Percentiles rank a stretch among this genome's conserved stretches.
These are phyloP conservation scores for Daldinia childiae DNA, from an alignment of 495 filamentous ascomycete genomes.

Conservation along the genomic window DNA sequence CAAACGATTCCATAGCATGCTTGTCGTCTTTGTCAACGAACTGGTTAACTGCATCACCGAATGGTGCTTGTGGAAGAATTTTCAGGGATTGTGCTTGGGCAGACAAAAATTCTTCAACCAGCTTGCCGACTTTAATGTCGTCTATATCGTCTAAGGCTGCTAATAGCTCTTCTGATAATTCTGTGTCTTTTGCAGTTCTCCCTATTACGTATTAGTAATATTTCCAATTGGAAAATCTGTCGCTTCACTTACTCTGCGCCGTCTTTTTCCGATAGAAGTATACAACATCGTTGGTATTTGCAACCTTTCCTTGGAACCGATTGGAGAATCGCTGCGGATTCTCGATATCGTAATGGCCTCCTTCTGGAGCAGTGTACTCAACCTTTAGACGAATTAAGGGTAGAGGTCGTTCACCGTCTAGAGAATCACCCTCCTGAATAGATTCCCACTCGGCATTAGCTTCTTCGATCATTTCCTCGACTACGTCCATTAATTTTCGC, in stretches of 20 bases:
- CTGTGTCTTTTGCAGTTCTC: conserved; percentile 50
- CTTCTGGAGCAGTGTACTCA: conserved; percentile 88
- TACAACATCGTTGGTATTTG: conserved; percentile 93
- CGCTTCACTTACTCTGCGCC: conserved; percentile 48
- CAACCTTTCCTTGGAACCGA: conserved; percentile 87
- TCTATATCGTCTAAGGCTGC: conserved; percentile 71
- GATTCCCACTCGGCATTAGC: conserved; percentile 83
- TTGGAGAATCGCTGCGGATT: conserved; percentile 98
- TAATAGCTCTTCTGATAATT: conserved; percentile 66
- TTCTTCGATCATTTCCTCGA: conserved; percentile 86
- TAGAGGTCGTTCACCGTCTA: conserved; percentile 72
- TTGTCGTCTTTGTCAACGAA: conserved; percentile 97
- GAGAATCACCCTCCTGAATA: conserved; percentile 65
- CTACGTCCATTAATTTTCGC: conserved; percentile 74
- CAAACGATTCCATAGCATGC: conserved; percentile 88
- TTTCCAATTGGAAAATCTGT: neutral
- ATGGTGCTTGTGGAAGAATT: conserved; percentile 88
- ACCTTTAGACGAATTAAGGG: conserved; percentile 90
- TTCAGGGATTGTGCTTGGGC: conserved; percentile 79
- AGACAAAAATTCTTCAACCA: conserved; percentile 85
- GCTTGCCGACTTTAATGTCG: conserved; percentile 82
- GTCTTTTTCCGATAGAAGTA: conserved; percentile 91
- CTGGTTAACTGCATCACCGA: conserved; percentile 91
- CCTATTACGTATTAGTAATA: conserved; percentile 26
- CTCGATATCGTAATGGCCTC: conserved; percentile 86